These are phyloP conservation scores for Prinsepia uniflora DNA, from an alignment of 306 rosid genomes.

Conservation along the genomic window DNA sequence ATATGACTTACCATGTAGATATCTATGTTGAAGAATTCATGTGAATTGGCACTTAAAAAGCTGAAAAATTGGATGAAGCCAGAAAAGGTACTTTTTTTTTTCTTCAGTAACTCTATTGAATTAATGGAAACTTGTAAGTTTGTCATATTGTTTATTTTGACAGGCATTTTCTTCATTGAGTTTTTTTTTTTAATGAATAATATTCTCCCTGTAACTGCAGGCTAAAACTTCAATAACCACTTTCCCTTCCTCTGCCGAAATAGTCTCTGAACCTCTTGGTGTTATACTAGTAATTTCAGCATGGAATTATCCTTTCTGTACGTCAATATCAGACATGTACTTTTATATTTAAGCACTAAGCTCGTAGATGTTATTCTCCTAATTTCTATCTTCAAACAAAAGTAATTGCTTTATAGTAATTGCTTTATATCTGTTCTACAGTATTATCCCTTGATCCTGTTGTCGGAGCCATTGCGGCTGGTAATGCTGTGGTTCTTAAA, in stretches of 20 bases:
- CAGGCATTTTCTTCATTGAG: background rate
- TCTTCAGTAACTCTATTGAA: slow-evolving; percentile 11
- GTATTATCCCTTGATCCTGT: slow-evolving; percentile 93
- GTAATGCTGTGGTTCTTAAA: slow-evolving; percentile 90
- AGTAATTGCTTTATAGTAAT: slow-evolving; percentile 12
- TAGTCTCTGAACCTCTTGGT: slow-evolving; percentile 92
- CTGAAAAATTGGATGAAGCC: slow-evolving; percentile 73
- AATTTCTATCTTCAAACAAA: slow-evolving; percentile 11
- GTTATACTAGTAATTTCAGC: slow-evolving; percentile 79
- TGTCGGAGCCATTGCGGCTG: slow-evolving; percentile 96
- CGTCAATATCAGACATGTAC: slow-evolving; percentile 31
- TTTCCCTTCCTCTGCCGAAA: slow-evolving; percentile 94
- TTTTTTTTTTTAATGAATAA: background rate
- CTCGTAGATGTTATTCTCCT: slow-evolving; percentile 4
- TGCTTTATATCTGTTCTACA: slow-evolving; percentile 33
- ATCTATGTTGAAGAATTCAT: slow-evolving; percentile 61
- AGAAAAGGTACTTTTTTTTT: slow-evolving; percentile 57
- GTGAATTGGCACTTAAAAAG: slow-evolving; percentile 50
- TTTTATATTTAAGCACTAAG: slow-evolving; percentile 13
- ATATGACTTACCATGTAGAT: slow-evolving; percentile 47
- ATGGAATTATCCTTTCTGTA: slow-evolving; percentile 99
- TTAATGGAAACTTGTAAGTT: background rate
- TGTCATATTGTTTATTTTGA: background rate
- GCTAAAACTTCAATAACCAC: slow-evolving; percentile 62
- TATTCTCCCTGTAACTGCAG: slow-evolving; percentile 38